Evolutionary conservation across 129 eudicot genomes (phyloP).

Genomic region (Daucus carota): DNA sequence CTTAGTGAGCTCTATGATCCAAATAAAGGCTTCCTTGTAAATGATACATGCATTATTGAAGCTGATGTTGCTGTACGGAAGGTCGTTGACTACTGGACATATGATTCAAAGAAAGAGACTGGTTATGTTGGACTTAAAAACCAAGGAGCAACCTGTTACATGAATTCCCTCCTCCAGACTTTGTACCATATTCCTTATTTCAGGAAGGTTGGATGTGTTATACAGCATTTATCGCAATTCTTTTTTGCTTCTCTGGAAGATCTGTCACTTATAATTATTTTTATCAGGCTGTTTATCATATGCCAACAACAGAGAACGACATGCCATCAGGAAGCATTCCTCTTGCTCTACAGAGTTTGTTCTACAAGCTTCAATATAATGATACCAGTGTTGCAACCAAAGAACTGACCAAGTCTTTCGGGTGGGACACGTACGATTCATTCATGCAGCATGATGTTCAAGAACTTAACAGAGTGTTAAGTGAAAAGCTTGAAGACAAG

Average conservation of each 20-base stretch:
- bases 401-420: slow-evolving; percentile 93
- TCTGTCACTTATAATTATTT: slow-evolving; percentile 20
- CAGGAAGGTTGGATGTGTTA: slow-evolving; percentile 47
- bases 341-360: slow-evolving; percentile 86
- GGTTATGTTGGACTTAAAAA: slow-evolving; percentile 97
- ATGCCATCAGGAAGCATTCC: slow-evolving; percentile 93
- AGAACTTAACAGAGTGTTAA: slow-evolving; percentile 87
- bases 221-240: background rate
- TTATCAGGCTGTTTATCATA: slow-evolving; percentile 94
- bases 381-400: slow-evolving; percentile 96
- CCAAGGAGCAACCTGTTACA: slow-evolving; percentile 98
- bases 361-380: slow-evolving; percentile 89
- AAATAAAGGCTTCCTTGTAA: slow-evolving; percentile 60
- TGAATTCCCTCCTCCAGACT: slow-evolving; percentile 94
- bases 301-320: slow-evolving; percentile 99
- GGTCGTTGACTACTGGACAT: slow-evolving; percentile 78
- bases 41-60: slow-evolving; percentile 73
- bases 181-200: slow-evolving; percentile 90
- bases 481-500: slow-evolving; percentile 97
- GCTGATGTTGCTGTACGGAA: slow-evolving; percentile 93
- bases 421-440: slow-evolving; percentile 97
- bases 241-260: background rate
- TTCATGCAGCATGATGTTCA: slow-evolving; percentile 99
- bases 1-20: slow-evolving; percentile 86
- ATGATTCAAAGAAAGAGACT: slow-evolving; percentile 95